Conservation (phyloP, 2,329 filamentous ascomycete species). For the Bipolaris sorokiniana region DNA sequence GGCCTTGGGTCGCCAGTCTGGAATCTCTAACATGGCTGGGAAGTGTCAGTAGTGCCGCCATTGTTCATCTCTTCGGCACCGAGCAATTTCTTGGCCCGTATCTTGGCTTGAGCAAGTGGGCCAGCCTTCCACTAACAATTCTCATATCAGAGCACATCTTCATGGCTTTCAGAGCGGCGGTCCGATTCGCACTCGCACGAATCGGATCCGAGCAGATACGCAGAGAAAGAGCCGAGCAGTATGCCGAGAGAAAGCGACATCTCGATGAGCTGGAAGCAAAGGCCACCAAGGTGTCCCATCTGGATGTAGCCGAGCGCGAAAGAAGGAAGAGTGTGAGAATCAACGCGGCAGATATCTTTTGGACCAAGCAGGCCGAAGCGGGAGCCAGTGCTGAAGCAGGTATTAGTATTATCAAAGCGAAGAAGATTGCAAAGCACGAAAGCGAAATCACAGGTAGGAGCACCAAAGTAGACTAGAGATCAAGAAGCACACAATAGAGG, state of each 20-base stretch:
- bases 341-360: constrained; percentile 40
- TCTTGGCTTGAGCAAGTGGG: constrained; percentile 33
- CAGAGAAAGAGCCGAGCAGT: constrained; percentile 34
- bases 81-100: constrained; percentile 20
- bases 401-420: constrained; percentile 35
- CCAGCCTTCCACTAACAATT: constrained; percentile 39
- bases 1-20: constrained; percentile 42
- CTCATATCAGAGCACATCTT: constrained; percentile 44
- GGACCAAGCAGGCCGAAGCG: constrained; percentile 39
- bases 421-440: constrained; percentile 28
- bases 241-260: constrained; percentile 35
- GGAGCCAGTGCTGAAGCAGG: constrained; percentile 32
- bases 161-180: constrained; percentile 37
- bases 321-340: constrained; percentile 42
- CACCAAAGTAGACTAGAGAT: constrained; percentile 6
- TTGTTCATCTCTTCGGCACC: constrained; percentile 42
- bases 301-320: constrained; percentile 34
- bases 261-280: constrained; percentile 37
- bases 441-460: constrained; percentile 19
- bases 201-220: constrained; percentile 41
- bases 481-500: background rate
- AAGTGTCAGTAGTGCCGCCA: constrained; percentile 40
- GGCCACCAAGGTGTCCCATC: constrained; percentile 19
- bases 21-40: constrained; percentile 45
- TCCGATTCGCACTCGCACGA: constrained; percentile 32